Base-by-base conservation (phyloP, 2,329 filamentous ascomycete genomes). In the Cladosporium cucumerinum region DNA sequence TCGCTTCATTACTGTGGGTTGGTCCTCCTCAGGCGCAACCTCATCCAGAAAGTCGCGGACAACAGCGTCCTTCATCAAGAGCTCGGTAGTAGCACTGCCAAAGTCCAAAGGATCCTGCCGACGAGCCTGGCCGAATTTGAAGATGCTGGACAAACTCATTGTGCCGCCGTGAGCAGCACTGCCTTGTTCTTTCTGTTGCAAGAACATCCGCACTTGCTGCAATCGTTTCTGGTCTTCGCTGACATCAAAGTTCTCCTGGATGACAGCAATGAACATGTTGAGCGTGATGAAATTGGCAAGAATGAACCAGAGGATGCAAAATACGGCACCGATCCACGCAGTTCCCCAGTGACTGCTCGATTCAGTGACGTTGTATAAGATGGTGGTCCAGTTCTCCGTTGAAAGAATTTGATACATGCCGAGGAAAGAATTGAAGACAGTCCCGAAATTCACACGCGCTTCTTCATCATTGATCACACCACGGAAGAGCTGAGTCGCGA, bases 231-330 rank as follows among this genome's bases (percentile, higher is more conserved):
- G 93, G 75, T 99, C 96, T 76, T 99, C 95, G 3, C 93, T 96
- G 28, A 99, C 93, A 78, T 99, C 95, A 75, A 99, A 99, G 74
- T 97, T 99, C 75, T 99, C 95, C 77, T 99, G 95, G 69, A 99
- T 99, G 80, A 99, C 95, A 83, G 95, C 95, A 91, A 99, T 98
- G 82, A 99, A 99, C 95, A 99, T 99, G 75, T 98, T 99, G 81
- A 99, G 81, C 67, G 98, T 86, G 79, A 99, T 96, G 75, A 98
- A 94, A 77, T 96, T 97, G 6, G 93, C 86, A 51, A 99, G 84
- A 65, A 97, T 95, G 78, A 97, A 98, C 95, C 95, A 99, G 70
- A 93, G 85, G 68, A 97, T 92, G 70, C 97, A 84, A 72, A 99
- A 97, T 1, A 91, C 84, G 10, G 94, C 93, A 11, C 91, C 93